Evolutionary conservation across 2,329 filamentous ascomycete genomes (phyloP).

Genomic region (Atkinsonella hypoxylon): DNA sequence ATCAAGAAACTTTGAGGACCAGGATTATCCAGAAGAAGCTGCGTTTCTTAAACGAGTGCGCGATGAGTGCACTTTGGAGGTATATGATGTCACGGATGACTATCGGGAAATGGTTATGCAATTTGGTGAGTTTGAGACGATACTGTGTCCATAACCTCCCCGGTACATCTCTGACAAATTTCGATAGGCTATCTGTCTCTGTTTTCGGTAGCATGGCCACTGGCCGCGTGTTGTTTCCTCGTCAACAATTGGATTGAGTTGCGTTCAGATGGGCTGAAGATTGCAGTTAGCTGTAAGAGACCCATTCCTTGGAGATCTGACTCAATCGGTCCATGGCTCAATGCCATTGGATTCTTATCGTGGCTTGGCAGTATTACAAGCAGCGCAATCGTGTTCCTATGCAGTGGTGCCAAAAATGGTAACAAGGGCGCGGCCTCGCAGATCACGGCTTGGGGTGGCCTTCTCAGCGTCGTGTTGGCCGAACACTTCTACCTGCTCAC

Average conservation of each 20-base stretch:
- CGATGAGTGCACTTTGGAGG: constrained; percentile 66
- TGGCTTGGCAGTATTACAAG: constrained; percentile 89
- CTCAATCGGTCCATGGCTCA: constrained; percentile 87
- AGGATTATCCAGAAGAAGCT: constrained; percentile 66
- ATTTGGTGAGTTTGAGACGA: constrained; percentile 36
- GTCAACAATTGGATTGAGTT: constrained; percentile 96
- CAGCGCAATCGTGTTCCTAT: constrained; percentile 80
- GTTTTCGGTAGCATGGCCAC: constrained; percentile 88
- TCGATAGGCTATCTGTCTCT: constrained; percentile 66
- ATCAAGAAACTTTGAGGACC: constrained; percentile 39
- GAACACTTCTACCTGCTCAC: constrained; percentile 84
- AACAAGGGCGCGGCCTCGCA: constrained; percentile 53
- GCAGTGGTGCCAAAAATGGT: constrained; percentile 56
- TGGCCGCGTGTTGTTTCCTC: constrained; percentile 81
- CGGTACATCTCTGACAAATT: constrained; percentile 4
- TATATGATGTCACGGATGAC: constrained; percentile 83
- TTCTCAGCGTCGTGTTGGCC: constrained; percentile 71
- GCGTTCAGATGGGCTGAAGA: constrained; percentile 87
- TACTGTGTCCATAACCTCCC: neutral
- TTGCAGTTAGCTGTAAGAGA: constrained; percentile 77
- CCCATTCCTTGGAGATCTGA: constrained; percentile 85
- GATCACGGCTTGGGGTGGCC: constrained; percentile 68
- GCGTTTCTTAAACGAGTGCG: constrained; percentile 72
- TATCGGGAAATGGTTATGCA: constrained; percentile 91
- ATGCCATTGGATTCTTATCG: constrained; percentile 75